phyloP scores from a whole-genome alignment of 2,329 filamentous ascomycete species.

The Trichoderma guizhouense region DNA sequence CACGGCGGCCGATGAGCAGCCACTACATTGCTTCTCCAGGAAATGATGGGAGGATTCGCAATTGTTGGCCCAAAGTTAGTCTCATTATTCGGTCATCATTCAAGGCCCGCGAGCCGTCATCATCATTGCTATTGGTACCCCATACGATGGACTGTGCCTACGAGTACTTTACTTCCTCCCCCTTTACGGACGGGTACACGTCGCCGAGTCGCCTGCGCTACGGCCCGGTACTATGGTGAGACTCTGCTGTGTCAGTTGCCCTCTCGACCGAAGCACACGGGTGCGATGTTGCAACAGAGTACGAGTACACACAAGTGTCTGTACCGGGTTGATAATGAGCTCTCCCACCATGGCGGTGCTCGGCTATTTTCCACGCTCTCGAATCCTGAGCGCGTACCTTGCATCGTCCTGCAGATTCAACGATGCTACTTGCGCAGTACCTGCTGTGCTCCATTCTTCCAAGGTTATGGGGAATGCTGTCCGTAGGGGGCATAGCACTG shows the following conservation, averaged over 20 bases:
- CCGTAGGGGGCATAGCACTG: background rate
- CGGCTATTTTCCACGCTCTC: background rate
- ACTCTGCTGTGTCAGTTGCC: background rate
- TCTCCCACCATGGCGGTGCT: background rate
- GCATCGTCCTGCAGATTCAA: constrained; percentile 1
- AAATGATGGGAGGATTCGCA: background rate
- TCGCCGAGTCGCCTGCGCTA: background rate
- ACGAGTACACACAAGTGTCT: background rate
- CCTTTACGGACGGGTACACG: background rate
- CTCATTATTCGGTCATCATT: background rate
- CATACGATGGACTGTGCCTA: background rate
- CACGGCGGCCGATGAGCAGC: background rate
- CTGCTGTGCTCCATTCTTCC: background rate
- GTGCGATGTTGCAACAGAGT: background rate
- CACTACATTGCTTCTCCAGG: constrained; percentile 1
- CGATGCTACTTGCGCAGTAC: background rate
- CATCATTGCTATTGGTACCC: background rate
- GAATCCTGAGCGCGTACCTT: constrained; percentile 1
- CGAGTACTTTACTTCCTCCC: background rate
- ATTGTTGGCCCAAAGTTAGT: background rate
- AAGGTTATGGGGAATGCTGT: background rate
- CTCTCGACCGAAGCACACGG: background rate
- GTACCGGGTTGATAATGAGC: background rate
- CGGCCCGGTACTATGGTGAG: background rate
- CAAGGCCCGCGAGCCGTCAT: background rate